Conservation (phyloP, 2,329 filamentous ascomycete genomes). For the Rhinocladiella similis region DNA sequence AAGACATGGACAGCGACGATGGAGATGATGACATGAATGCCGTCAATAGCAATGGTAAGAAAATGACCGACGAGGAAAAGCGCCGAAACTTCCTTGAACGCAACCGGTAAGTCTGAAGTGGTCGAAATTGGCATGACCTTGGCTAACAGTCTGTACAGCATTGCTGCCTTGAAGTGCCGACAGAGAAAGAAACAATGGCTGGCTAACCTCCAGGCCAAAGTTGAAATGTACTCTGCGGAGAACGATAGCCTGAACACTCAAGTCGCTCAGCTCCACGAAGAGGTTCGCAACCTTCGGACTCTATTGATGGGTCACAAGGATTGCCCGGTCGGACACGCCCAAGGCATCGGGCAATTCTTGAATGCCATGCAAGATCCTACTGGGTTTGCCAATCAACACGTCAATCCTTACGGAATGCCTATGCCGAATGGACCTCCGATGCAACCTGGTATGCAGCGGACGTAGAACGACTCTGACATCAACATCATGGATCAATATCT, state of each 20-base stretch:
- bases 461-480: constrained; percentile 9
- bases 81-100: constrained; percentile 95
- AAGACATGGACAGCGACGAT: constrained; percentile 57
- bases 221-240: constrained; percentile 87
- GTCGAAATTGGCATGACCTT: not conserved
- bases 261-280: constrained; percentile 81
- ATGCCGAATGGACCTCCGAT: constrained; percentile 37
- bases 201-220: constrained; percentile 88
- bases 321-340: constrained; percentile 86
- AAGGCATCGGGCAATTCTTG: constrained; percentile 57
- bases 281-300: constrained; percentile 93
- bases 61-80: constrained; percentile 99
- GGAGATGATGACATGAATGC: constrained; percentile 51
- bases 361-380: constrained; percentile 38
- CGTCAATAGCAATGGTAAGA: constrained; percentile 53
- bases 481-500: not conserved
- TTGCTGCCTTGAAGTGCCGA: constrained; percentile 93
- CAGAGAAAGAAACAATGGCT: constrained; percentile 99
- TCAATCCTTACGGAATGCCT: constrained; percentile 44
- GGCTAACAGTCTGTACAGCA: constrained; percentile 55
- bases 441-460: constrained; percentile 30
- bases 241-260: constrained; percentile 85
- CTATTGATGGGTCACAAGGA: constrained; percentile 92
- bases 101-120: constrained; percentile 69
- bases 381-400: constrained; percentile 35